Base-by-base conservation (phyloP, 805 yeast species). In the Grigorovia yakushimaensis region DNA sequence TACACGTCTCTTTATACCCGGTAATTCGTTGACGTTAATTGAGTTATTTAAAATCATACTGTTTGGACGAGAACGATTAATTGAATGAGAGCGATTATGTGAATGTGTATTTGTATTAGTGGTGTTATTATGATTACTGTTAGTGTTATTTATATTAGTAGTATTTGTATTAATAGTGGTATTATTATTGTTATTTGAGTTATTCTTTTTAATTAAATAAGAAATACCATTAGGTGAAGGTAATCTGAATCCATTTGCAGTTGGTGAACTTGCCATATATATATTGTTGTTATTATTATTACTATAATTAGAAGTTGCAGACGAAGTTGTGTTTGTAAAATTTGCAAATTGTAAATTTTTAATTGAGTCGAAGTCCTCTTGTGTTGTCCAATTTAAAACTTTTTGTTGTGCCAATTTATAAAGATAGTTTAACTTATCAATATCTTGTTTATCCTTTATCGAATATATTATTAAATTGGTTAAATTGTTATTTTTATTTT, bases 1-100 rank as follows among this genome's bases (percentile, higher is more conserved):
- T 22, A 37, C 42, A n/a, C 23, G 42, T 40, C 42, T 39, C 39
- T 44, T 38, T 3, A 44, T 36, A 42, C 44, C 44, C 13, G 44
- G 44, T 33, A 42, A 33, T 27, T 33, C 37, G 5, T 7, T 15
- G 2, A 7, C n/a, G 7, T 33, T 33, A 11, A 15, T 15, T 27
- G 33, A 10, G 33, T 33, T 33, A 15, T 33, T 33, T 33, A 33
- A 15, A 33, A 33, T 11, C n/a, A 33, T 33, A 33, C 37, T 33
- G 17, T 15, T 33, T 6, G 37, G 37, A 7, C 37, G 33, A 27
- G 33, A 7, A 27, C 33, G 33, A 5, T 15, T 15, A 7, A 9
- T 9, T 24, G 27, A 24, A 24, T 24, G 27, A 6, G 27, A 24
- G 27, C 9, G 27, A 7, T 6, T 7, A 24, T 24, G 6, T 6